A percentile compares a stretch with the other conserved stretches of the same genome.
Evolutionary conservation across 2,329 filamentous ascomycete genomes (phyloP).

Genomic region (Penicillium palitans): DNA sequence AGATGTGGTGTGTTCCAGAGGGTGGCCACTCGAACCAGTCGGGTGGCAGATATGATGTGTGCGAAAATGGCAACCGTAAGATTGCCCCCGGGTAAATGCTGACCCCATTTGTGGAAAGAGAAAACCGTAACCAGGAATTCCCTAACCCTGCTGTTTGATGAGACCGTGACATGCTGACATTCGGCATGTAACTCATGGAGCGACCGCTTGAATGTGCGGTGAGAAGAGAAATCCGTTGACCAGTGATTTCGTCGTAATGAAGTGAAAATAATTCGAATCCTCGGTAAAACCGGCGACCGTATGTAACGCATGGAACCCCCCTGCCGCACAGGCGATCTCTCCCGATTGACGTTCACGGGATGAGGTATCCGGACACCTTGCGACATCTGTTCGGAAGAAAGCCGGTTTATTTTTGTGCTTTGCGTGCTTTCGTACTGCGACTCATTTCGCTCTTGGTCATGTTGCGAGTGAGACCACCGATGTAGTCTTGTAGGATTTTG

Average conservation of each 20-base stretch:
- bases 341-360: slow-evolving; percentile 19
- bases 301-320: slow-evolving; percentile 2
- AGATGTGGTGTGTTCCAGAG: slow-evolving; percentile 1
- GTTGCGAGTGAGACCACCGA: slow-evolving; percentile 87
- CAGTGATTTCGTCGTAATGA: slow-evolving; percentile 5
- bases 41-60: slow-evolving; percentile 17
- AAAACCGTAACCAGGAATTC: background rate
- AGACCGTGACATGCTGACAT: slow-evolving; percentile 6
- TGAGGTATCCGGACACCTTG: slow-evolving; percentile 15
- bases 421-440: slow-evolving; percentile 54
- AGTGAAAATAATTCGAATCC: slow-evolving; percentile 7
- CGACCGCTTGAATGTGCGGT: slow-evolving; percentile 3
- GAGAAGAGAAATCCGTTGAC: slow-evolving; percentile 1
- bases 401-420: slow-evolving; percentile 39
- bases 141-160: slow-evolving; percentile 1
- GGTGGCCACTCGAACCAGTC: slow-evolving; percentile 24
- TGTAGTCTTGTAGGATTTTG: slow-evolving; percentile 96
- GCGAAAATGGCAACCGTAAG: slow-evolving; percentile 17
- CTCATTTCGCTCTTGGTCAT: slow-evolving; percentile 58
- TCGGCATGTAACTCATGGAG: background rate
- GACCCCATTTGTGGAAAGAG: background rate
- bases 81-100: slow-evolving; percentile 4
- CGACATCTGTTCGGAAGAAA: slow-evolving; percentile 7
- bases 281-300: slow-evolving; percentile 5
- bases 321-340: slow-evolving; percentile 4